Conservation (phyloP, 164 flowering plant species). For the Vitis rupestris region DNA sequence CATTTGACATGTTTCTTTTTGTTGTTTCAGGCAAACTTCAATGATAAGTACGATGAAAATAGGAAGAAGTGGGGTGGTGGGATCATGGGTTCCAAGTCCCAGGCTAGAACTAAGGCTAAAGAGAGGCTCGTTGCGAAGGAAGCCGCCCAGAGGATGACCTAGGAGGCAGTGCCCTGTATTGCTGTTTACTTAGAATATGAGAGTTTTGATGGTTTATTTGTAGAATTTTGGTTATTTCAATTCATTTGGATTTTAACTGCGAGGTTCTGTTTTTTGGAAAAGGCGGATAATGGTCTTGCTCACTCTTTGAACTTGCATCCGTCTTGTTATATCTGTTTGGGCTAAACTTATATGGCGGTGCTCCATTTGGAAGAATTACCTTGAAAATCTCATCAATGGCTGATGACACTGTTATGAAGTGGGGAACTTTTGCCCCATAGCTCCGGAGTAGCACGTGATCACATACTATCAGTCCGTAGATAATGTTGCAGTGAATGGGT, state of each 20-base stretch:
- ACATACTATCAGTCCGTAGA: too few relatives aligned
- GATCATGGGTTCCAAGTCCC: slow-evolving; percentile 81
- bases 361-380: background rate
- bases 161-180: background rate
- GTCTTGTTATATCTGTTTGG: too few relatives aligned
- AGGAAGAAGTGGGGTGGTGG: slow-evolving; percentile 95
- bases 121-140: slow-evolving; percentile 69
- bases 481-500: too few relatives aligned
- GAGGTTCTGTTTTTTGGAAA: background rate
- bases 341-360: too few relatives aligned
- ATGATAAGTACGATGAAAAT: slow-evolving; percentile 70
- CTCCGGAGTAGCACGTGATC: too few relatives aligned
- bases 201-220: too few relatives aligned
- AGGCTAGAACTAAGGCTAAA: slow-evolving; percentile 75
- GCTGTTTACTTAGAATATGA: too few relatives aligned
- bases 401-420: too few relatives aligned
- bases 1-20: background rate
- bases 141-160: slow-evolving; percentile 68
- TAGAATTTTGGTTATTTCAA: background rate
- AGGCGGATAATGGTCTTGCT: background rate
- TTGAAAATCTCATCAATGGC: too few relatives aligned
- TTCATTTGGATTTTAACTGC: too few relatives aligned
- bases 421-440: too few relatives aligned
- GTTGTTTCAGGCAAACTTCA: slow-evolving; percentile 55
- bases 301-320: background rate